Evolutionary conservation across 108 stramenopile species (phyloP).

Genomic region (Nitzschia sp.): DNA sequence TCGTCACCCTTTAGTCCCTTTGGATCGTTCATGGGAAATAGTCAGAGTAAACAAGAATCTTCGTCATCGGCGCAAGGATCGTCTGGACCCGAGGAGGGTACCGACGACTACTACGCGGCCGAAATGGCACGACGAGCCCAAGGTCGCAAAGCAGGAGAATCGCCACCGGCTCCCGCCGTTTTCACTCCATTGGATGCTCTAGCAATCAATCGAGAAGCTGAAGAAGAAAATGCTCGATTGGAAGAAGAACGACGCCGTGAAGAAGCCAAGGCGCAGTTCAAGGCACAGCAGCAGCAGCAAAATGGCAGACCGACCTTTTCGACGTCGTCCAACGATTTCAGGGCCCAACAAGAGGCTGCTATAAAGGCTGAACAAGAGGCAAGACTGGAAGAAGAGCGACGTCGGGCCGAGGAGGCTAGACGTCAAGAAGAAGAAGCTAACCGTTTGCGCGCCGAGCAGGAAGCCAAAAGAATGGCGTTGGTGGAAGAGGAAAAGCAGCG

Average conservation of each 20-base stretch:
- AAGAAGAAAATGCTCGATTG: neutral
- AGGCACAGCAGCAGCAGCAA: neutral
- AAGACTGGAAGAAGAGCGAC: neutral
- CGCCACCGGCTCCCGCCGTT: neutral
- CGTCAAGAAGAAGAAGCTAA: constrained; percentile 1
- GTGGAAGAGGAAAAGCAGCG: neutral
- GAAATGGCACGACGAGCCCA: too few relatives aligned
- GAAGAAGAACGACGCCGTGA: neutral
- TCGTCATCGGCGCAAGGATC: too few relatives aligned
- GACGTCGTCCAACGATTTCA: neutral
- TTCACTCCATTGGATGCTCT: constrained; percentile 7
- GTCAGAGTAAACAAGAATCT: too few relatives aligned
- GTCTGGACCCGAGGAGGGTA: too few relatives aligned
- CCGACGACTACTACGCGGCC: too few relatives aligned
- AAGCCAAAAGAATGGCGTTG: neutral
- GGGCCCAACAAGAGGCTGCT: constrained; percentile 2
- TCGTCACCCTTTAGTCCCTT: too few relatives aligned
- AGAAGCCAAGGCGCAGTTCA: neutral
- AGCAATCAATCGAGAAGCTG: constrained; percentile 3
- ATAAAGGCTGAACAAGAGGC: neutral
- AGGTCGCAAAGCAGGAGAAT: neutral
- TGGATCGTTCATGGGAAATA: too few relatives aligned
- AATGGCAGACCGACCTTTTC: neutral
- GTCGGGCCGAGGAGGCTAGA: constrained; percentile 4
- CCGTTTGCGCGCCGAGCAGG: neutral